Evolutionary conservation across 176 grass and related monocot species (phyloP).

Genomic region (Puya raimondii): DNA sequence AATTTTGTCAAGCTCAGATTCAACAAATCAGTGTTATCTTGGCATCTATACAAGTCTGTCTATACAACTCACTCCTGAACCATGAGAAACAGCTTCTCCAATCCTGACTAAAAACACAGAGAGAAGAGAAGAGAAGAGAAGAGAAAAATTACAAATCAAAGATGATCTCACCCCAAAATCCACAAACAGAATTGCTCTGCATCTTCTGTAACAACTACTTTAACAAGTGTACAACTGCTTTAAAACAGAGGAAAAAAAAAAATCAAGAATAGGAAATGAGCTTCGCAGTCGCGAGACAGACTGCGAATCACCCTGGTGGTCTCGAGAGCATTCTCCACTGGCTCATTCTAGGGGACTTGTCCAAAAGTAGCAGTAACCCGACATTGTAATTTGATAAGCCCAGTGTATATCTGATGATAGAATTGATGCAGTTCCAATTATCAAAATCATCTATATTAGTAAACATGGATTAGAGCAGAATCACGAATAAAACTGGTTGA

Average conservation of each 20-base stretch:
- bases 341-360: conserved; percentile 54
- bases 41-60: neutral
- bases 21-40: neutral
- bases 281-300: no score
- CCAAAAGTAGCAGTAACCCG: conserved; percentile 67
- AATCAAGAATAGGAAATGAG: neutral
- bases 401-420: conserved; percentile 51
- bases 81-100: neutral
- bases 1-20: neutral
- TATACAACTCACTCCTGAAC: conserved; percentile 5
- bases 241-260: neutral
- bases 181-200: neutral
- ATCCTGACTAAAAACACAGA: neutral
- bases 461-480: neutral
- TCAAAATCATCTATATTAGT: neutral
- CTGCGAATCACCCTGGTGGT: conserved; percentile 3
- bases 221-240: neutral
- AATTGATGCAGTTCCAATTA: neutral
- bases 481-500: neutral
- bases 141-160: neutral
- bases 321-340: conserved; percentile 31
- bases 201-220: neutral
- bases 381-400: conserved; percentile 64
- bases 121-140: neutral
- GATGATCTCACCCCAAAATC: neutral